Evolutionary conservation across 108 stramenopile genomes (phyloP).

Genomic region (Epipyxis sp.): DNA sequence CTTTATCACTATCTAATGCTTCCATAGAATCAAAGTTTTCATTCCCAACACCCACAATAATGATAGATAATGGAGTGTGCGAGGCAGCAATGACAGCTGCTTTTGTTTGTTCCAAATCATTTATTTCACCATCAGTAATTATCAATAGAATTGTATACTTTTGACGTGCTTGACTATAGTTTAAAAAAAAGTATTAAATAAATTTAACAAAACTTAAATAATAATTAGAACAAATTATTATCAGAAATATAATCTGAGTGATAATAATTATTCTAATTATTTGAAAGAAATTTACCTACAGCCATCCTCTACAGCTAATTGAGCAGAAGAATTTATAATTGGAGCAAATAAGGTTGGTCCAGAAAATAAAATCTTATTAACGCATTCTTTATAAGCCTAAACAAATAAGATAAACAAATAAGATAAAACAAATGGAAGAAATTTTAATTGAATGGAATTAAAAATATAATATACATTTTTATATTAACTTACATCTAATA

Average conservation of each 20-base stretch:
- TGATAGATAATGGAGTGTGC: background rate
- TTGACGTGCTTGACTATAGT: background rate
- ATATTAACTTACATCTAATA: too few relatives aligned
- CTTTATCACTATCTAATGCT: slow-evolving; percentile 68
- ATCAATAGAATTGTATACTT: background rate
- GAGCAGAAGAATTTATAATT: background rate
- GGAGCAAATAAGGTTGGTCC: slow-evolving; percentile 14
- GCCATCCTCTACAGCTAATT: background rate
- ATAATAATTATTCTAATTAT: too few relatives aligned
- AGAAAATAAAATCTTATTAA: background rate
- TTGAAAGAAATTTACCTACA: too few relatives aligned
- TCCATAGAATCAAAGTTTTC: slow-evolving; percentile 72
- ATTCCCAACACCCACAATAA: slow-evolving; percentile 67
- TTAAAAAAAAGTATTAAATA: background rate
- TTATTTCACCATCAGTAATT: slow-evolving; percentile 16
- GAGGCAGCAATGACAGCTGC: slow-evolving; percentile 1
- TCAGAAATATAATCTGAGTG: too few relatives aligned
- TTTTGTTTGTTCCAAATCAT: slow-evolving; percentile 22
- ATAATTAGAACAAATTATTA: background rate
- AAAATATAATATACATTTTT: too few relatives aligned
- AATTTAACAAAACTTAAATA: background rate
- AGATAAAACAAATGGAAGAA: slow-evolving; percentile 61
- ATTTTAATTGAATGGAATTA: slow-evolving; percentile 35
- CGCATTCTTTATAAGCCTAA: background rate
- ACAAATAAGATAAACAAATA: slow-evolving; percentile 23